These are phyloP conservation scores for Candida gorgasii DNA, from an alignment of 805 yeast genomes.

Conservation along the genomic window DNA sequence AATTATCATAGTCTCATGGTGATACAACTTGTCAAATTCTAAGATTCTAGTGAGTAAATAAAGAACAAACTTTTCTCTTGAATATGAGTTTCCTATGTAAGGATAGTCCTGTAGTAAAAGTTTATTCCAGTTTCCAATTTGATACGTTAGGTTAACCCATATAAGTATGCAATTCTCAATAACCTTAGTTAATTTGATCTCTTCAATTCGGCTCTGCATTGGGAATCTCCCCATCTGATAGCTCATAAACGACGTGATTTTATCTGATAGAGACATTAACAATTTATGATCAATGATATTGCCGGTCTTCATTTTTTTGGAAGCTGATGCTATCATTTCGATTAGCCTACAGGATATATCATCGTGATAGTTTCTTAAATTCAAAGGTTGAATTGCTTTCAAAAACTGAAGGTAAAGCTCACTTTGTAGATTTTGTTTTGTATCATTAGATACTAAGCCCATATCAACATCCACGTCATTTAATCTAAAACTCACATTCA, in stretches of 20 bases:
- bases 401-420: slow-evolving; percentile 1
- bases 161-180: slow-evolving; percentile 30
- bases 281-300: not conserved
- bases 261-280: not conserved
- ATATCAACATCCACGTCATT: not conserved
- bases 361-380: slow-evolving; percentile 3
- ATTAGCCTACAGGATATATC: slow-evolving; percentile 7
- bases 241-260: slow-evolving; percentile 19
- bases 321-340: not conserved
- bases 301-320: not conserved
- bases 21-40: slow-evolving; percentile 19
- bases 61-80: slow-evolving; percentile 35
- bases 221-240: slow-evolving; percentile 39
- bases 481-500: slow-evolving; percentile 9
- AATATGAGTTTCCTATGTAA: slow-evolving; percentile 38
- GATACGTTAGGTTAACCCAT: slow-evolving; percentile 29
- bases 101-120: slow-evolving; percentile 39
- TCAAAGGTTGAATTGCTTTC: slow-evolving; percentile 1
- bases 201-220: slow-evolving; percentile 22
- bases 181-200: slow-evolving; percentile 19
- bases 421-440: not conserved
- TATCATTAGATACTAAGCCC: not conserved
- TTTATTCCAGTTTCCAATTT: slow-evolving; percentile 33
- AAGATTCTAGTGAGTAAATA: slow-evolving; percentile 29
- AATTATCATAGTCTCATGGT: slow-evolving; percentile 24